Evolutionary conservation across 306 rosid species (phyloP), one percentile per base, ranked within the genome.

Genomic region (Rosa lucieae): DNA sequence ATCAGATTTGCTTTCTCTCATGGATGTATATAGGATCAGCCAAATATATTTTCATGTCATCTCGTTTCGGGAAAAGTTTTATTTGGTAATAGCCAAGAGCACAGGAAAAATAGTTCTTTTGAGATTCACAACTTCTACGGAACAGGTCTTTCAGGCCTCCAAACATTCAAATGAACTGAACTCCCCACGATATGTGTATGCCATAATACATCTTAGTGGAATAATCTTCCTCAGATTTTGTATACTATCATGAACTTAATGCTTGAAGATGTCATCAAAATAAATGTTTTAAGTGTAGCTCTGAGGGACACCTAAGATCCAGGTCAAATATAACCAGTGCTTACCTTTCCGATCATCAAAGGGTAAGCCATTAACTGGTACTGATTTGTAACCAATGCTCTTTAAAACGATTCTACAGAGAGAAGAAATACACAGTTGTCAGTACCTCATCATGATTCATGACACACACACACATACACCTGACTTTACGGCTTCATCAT

Each of bases 381-480:
- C 71, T 70, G 99, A 91, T 88, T 89, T 95, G 87, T 93, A 95
- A 63, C 98, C 99, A 83, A 95, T 92, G 89, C 99, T 92, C 94
- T 92, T 92, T 37, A 91, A 86, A 72, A 83, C 96, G 88, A 95
- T 78, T 91, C 99, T 95, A 82, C 79, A 87, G 61, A 77, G 80
- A 67, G 44, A 20, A 53, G 67, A 52, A 81, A 84, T 72, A 63
- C 40, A 76, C 40, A 13, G 32, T 53, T 78, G 52, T 77, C 70
- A 74, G 69, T 48, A 44, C 49, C 55, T 65, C 56, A 21, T 46
- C 55, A 12, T 8, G 1, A 37, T 15, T 66, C 47, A 7, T 35
- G 13, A 17, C 68, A 23, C 40, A 56, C 51, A 17, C 29, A 6
- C 10, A 6, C 4, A 32, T 0, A 18, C 37, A 56, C 20, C n/a